Evolutionary conservation across 495 filamentous ascomycete species (phyloP).

Genomic region (Tuber melanosporum): DNA sequence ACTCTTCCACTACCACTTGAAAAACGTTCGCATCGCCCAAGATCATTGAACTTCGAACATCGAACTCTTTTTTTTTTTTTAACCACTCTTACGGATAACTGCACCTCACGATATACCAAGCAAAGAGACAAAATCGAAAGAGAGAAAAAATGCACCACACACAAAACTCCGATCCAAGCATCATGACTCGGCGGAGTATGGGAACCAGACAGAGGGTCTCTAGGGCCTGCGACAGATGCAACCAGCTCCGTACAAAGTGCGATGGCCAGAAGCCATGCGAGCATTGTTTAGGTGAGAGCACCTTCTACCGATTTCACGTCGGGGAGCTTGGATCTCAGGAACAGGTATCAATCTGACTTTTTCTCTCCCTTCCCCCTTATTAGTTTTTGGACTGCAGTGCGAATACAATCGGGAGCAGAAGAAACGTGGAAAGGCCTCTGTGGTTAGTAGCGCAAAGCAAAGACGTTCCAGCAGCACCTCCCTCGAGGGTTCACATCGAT

Average conservation of each 20-base stretch:
- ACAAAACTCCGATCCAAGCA: conserved; percentile 23
- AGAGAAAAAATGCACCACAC: conserved; percentile 2
- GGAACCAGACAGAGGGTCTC: conserved; percentile 35
- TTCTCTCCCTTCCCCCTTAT: conserved; percentile 37
- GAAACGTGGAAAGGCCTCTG: conserved; percentile 85
- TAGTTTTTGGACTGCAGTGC: conserved; percentile 81
- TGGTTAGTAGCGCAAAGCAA: conserved; percentile 29
- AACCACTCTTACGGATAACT: neutral
- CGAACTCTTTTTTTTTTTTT: neutral
- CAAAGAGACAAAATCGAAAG: neutral
- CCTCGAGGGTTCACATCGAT: conserved; percentile 26
- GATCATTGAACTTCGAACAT: neutral
- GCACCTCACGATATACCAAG: neutral
- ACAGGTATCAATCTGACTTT: conserved; percentile 2
- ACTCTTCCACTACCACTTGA: conserved; percentile 3
- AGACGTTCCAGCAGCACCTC: conserved; percentile 24
- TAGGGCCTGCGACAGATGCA: conserved; percentile 70
- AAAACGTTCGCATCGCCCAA: neutral
- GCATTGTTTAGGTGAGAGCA: conserved; percentile 72
- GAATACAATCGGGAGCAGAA: conserved; percentile 87
- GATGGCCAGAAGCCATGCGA: conserved; percentile 86
- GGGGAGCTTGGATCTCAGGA: neutral
- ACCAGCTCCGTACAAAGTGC: conserved; percentile 88
- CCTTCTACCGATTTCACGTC: neutral
- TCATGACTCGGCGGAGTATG: conserved; percentile 31